Evolutionary conservation across 768 basidiomycete genomes (phyloP), one percentile per base, ranked within the genome.

Genomic region (Tremella mesenterica): DNA sequence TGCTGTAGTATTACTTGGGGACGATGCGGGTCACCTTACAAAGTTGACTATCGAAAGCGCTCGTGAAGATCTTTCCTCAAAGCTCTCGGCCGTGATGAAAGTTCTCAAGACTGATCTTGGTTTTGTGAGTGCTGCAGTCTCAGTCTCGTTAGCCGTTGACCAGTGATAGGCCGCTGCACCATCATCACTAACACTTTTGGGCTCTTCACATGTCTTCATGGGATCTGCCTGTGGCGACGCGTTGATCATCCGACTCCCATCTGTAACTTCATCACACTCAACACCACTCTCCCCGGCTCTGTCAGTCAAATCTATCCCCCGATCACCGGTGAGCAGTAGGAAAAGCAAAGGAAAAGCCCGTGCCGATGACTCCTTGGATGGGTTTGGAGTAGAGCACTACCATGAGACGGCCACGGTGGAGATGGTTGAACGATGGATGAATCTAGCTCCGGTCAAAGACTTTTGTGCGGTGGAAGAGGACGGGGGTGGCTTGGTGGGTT

Each of bases 391-490:
- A 23, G 38, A 41, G 23, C n/a, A n/a, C n/a, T n/a, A n/a, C n/a
- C n/a, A n/a, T n/a, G n/a, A n/a, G n/a, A n/a, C n/a, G n/a, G 61
- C 54, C 3, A 29, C 26, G 23, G 38, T 41, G 0, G 52, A 59
- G 13, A 38, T 65, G 23, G 52, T 60, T 44, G 69, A 69, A 41
- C 53, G 59, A 18, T 69, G 67, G 69, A 61, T 63, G 56, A 73
- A 73, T 48, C 34, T 73, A 1, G 69, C 65, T 9, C 71, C 71
- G n/a, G 60, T 73, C 20, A 66, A 67, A 33, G 71, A 73, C 43
- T 68, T 73, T 48, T 63, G 61, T 34, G 53, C 61, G 1, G 64
- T 71, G 3, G 52, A 60, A 36, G 69, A 67, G 23, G 65, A 65
- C 29, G 61, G 63, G 1, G 70, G 65, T 21, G 64, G 63, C 16